Percentiles rank a stretch among this genome's conserved stretches.
These are phyloP conservation scores for Naumovozyma castellii DNA, from an alignment of 805 yeast species.

Conservation along the genomic window DNA sequence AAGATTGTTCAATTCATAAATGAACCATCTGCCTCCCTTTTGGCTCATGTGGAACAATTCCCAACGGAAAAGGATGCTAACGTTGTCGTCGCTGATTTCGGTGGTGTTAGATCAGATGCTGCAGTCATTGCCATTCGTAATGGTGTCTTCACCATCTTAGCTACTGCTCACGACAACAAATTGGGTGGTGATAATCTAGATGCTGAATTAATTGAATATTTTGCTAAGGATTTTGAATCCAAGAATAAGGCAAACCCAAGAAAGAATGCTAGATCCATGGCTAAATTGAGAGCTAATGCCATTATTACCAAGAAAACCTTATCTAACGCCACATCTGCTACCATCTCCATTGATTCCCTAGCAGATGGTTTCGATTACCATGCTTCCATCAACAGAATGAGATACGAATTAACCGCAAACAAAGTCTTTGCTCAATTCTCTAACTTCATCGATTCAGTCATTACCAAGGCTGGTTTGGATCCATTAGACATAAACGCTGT, in stretches of 20 bases:
- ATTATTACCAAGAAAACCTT: slow-evolving; percentile 82
- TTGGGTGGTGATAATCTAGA: slow-evolving; percentile 89
- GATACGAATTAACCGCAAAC: slow-evolving; percentile 83
- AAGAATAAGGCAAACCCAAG: slow-evolving; percentile 75
- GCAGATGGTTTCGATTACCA: slow-evolving; percentile 93
- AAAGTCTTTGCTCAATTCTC: slow-evolving; percentile 67
- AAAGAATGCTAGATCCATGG: slow-evolving; percentile 70
- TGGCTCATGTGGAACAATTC: slow-evolving; percentile 62
- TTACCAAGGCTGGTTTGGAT: slow-evolving; percentile 77
- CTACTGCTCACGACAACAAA: slow-evolving; percentile 71
- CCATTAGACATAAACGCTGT: slow-evolving; percentile 84
- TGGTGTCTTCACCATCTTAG: slow-evolving; percentile 80
- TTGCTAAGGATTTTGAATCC: slow-evolving; percentile 91
- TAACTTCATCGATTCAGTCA: slow-evolving; percentile 61
- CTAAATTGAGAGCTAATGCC: slow-evolving; percentile 79
- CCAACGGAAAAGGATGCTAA: slow-evolving; percentile 24
- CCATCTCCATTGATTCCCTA: slow-evolving; percentile 88
- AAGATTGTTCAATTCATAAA: slow-evolving; percentile 77
- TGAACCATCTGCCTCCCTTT: slow-evolving; percentile 86
- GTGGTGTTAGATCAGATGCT: slow-evolving; percentile 92
- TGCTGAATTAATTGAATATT: slow-evolving; percentile 64
- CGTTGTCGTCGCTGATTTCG: slow-evolving; percentile 85
- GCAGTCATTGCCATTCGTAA: slow-evolving; percentile 91
- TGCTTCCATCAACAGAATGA: slow-evolving; percentile 84
- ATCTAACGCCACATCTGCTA: slow-evolving; percentile 78